Evolutionary conservation across 2,329 filamentous ascomycete species (phyloP).

Genomic region (Nemania diffusa): DNA sequence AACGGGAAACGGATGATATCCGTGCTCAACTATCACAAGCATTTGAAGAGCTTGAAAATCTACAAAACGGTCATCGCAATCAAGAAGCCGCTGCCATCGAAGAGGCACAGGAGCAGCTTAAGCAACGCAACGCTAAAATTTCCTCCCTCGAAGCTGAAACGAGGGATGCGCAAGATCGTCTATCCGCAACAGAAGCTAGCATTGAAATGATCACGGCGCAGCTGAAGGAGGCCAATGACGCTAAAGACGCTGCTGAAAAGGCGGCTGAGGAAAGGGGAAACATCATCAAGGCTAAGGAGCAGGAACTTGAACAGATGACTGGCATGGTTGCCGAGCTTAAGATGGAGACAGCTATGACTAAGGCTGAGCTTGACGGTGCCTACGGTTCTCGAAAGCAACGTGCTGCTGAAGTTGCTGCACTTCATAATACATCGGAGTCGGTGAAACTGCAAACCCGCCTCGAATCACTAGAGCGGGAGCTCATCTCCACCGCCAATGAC

Average conservation of each 20-base stretch:
- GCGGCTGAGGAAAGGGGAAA: constrained; percentile 50
- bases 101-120: constrained; percentile 53
- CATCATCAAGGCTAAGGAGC: constrained; percentile 55
- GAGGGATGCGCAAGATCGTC: constrained; percentile 52
- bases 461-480: constrained; percentile 71
- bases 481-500: constrained; percentile 61
- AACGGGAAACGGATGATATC: constrained; percentile 51
- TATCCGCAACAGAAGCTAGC: constrained; percentile 53
- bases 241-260: constrained; percentile 46
- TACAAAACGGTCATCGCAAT: constrained; percentile 47
- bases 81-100: constrained; percentile 52
- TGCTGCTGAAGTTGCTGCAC: constrained; percentile 66
- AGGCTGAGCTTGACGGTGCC: constrained; percentile 70
- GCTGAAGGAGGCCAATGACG: constrained; percentile 49
- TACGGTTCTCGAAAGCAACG: constrained; percentile 69
- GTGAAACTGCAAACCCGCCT: constrained; percentile 54
- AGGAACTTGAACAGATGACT: constrained; percentile 53
- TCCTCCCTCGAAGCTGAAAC: constrained; percentile 56
- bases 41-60: constrained; percentile 59
- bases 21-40: constrained; percentile 62
- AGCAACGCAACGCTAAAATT: constrained; percentile 58
- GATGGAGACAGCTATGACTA: constrained; percentile 69
- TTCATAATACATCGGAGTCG: constrained; percentile 58
- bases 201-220: constrained; percentile 53
- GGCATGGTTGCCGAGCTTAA: constrained; percentile 68